Conservation (phyloP, 2,329 filamentous ascomycete species). For the Alternaria gaisen region DNA sequence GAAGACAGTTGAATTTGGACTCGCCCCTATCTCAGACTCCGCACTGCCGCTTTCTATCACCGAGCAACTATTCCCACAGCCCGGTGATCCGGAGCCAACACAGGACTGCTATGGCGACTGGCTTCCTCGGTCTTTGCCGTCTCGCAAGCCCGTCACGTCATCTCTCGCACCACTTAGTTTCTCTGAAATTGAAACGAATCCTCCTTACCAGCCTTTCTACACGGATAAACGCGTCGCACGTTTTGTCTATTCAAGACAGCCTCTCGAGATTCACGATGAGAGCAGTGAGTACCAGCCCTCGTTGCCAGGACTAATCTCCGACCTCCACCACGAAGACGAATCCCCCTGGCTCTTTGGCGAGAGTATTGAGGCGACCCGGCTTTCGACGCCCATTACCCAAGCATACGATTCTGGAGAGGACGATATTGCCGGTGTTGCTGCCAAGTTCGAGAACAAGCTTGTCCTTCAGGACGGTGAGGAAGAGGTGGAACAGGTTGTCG, state of each 20-base stretch:
- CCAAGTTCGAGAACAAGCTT: constrained; percentile 50
- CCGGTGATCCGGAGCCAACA: constrained; percentile 34
- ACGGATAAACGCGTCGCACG: constrained; percentile 86
- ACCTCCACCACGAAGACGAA: constrained; percentile 48
- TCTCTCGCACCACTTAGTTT: constrained; percentile 63
- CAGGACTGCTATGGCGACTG: constrained; percentile 47
- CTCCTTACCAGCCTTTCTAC: constrained; percentile 95
- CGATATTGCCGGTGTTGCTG: constrained; percentile 60
- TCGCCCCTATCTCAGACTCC: constrained; percentile 70
- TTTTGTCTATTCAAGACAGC: constrained; percentile 66
- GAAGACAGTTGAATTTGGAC: constrained; percentile 71
- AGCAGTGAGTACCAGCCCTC: constrained; percentile 34
- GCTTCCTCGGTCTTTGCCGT: constrained; percentile 43
- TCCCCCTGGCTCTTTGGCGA: constrained; percentile 64
- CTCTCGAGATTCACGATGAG: constrained; percentile 29
- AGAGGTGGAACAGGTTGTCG: constrained; percentile 79
- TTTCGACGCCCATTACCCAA: constrained; percentile 50
- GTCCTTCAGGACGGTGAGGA: constrained; percentile 63
- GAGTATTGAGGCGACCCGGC: constrained; percentile 58
- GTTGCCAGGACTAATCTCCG: constrained; percentile 33
- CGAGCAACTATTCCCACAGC: constrained; percentile 42
- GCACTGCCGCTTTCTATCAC: constrained; percentile 47
- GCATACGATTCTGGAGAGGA: constrained; percentile 49
- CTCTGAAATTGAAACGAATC: constrained; percentile 95
- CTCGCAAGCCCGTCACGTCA: constrained; percentile 27